Evolutionary conservation across 2,329 filamentous ascomycete genomes (phyloP).

Genomic region (Torrubiella hemipterigena): DNA sequence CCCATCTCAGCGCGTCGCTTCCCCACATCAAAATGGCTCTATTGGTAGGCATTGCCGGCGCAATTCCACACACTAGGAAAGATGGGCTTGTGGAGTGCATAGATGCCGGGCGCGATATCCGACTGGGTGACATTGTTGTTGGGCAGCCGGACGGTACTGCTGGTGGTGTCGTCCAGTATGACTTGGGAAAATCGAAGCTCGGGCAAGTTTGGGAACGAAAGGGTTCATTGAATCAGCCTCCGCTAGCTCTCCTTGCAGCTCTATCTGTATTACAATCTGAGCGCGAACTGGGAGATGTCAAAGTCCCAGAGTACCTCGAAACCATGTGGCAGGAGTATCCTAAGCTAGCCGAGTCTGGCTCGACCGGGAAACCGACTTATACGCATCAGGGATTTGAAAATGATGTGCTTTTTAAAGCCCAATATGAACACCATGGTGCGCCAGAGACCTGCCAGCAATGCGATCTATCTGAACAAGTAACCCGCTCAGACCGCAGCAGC

Average conservation of each 20-base stretch:
- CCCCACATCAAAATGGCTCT: background rate
- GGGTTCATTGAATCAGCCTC: conserved; percentile 1
- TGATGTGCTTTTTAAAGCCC: background rate
- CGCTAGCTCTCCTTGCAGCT: background rate
- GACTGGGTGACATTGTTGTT: background rate
- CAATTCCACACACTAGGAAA: background rate
- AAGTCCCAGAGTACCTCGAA: background rate
- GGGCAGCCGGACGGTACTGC: background rate
- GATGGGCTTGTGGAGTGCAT: background rate
- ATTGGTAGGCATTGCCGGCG: background rate
- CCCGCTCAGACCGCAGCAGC: background rate
- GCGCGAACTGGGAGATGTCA: background rate
- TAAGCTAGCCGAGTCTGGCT: background rate
- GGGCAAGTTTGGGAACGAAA: background rate
- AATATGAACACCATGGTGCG: background rate
- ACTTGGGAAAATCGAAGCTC: background rate
- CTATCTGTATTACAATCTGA: background rate
- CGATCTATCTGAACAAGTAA: background rate
- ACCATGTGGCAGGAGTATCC: background rate
- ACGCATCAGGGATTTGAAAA: background rate
- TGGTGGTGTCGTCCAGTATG: background rate
- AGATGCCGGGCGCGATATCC: background rate
- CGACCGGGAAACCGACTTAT: background rate
- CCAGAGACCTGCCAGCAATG: background rate
- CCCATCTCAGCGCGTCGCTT: background rate